Base-by-base conservation (phyloP, 768 basidiomycete genomes). In the Trametes meyenii region DNA sequence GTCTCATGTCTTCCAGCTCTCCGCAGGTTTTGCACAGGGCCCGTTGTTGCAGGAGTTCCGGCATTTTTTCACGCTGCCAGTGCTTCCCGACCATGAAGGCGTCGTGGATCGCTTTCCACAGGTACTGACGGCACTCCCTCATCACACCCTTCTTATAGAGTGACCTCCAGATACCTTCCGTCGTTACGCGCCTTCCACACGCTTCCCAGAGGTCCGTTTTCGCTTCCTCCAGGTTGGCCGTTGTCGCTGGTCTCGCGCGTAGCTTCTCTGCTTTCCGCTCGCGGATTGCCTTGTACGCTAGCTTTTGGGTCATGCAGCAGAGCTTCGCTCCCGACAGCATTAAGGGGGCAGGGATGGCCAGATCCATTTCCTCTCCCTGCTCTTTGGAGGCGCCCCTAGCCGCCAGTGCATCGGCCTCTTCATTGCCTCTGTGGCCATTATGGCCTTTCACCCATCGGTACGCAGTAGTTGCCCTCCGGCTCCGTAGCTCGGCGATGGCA, bases 361-460 rank as follows among this genome's bases (percentile, higher is more conserved):
- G n/a, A 12, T 21, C 33, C 13, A 26, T 56, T 21, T 36, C 21
- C 12, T n/a, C n/a, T n/a, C n/a, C n/a, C n/a, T n/a, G n/a, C n/a
- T n/a, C n/a, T n/a, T n/a, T n/a, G n/a, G n/a, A n/a, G n/a, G 44
- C 55, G 5, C 36, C 55, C 17, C 14, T 21, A 1, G 19, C 55
- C 2, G 55, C 55, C 3, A 56, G 46, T 8, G 8, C 1, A 16
- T 56, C 55, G 1, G 55, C 55, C 3, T 11, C 35, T 8, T 56
- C 55, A n/a, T 56, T 56, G 10, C 45, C 8, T 1, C 19, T 44
- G 42, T 59, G 58, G 21, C 58, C 58, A 17, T 21, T 24, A 24
- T 59, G 58, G 0, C 58, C 58, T 38, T 58, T 58, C 1, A 58
- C 42, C 58, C 58, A 58, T 6, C n/a, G 24, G 29, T 51, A 44